Conservation (phyloP, 2,329 filamentous ascomycete species). For the Penicillium sp. region DNA sequence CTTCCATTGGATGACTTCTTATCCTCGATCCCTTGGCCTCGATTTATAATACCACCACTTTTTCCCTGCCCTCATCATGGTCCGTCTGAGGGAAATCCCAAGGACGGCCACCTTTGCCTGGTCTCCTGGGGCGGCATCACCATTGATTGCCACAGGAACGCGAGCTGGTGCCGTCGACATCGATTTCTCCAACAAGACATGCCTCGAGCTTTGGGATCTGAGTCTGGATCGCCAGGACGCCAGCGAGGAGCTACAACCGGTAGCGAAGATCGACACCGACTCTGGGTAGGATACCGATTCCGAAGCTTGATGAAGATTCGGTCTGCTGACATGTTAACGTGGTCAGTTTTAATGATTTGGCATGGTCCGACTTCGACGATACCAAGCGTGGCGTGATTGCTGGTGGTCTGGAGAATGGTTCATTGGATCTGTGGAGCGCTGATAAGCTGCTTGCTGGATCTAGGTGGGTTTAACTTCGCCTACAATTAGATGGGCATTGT, state of each 20-base stretch:
- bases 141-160: constrained; percentile 88
- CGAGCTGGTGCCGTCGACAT: constrained; percentile 92
- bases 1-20: constrained; percentile 18
- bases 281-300: constrained; percentile 63
- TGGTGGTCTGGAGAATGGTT: constrained; percentile 90
- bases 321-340: constrained; percentile 23
- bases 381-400: constrained; percentile 87
- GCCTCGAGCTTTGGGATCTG: constrained; percentile 94
- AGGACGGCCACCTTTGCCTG: constrained; percentile 96
- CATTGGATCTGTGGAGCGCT: constrained; percentile 90
- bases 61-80: constrained; percentile 60
- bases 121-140: constrained; percentile 76
- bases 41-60: constrained; percentile 7
- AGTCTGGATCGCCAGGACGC: constrained; percentile 73
- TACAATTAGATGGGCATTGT: background rate
- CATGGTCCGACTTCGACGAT: constrained; percentile 81
- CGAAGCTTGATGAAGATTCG: background rate
- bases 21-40: constrained; percentile 3
- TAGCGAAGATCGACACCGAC: constrained; percentile 80
- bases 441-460: constrained; percentile 59
- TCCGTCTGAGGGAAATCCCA: constrained; percentile 92
- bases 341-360: constrained; percentile 88
- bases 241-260: constrained; percentile 78
- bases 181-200: constrained; percentile 96
- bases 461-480: constrained; percentile 40